A percentile compares a stretch with the other conserved stretches of the same genome.
Conservation (phyloP, 179 eudicot species). For the Pouteria campechiana region DNA sequence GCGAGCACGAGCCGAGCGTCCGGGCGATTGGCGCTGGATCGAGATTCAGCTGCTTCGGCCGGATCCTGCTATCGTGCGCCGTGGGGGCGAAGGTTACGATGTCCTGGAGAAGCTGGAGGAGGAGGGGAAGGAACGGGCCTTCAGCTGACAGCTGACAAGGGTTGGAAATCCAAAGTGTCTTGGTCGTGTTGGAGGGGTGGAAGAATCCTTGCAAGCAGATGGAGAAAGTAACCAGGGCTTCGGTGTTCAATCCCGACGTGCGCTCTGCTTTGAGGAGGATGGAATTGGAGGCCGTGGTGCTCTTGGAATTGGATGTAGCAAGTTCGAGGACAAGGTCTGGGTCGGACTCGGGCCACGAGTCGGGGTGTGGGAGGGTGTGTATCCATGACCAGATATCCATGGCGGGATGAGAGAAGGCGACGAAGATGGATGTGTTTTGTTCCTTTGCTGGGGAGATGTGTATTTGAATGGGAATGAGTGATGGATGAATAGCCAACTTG, state of each 20-base stretch:
- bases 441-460: background rate
- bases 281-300: constrained; percentile 15
- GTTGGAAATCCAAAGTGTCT: constrained; percentile 56
- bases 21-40: constrained; percentile 43
- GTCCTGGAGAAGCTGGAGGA: constrained; percentile 71
- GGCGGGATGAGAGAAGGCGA: background rate
- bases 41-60: constrained; percentile 29
- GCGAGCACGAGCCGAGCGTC: constrained; percentile 58
- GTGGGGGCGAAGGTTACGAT: constrained; percentile 46
- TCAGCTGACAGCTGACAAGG: constrained; percentile 40
- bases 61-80: constrained; percentile 27
- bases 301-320: constrained; percentile 14
- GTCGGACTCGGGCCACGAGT: constrained; percentile 35
- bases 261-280: constrained; percentile 48
- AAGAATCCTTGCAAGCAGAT: constrained; percentile 27
- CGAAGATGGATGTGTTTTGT: background rate
- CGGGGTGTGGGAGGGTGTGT: constrained; percentile 46
- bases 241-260: constrained; percentile 16
- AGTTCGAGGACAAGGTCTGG: constrained; percentile 34
- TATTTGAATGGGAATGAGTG: constrained; percentile 22
- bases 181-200: constrained; percentile 8
- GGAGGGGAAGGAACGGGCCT: constrained; percentile 58
- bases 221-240: constrained; percentile 35
- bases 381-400: constrained; percentile 96
- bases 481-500: constrained; percentile 19